These are phyloP conservation scores for Fomitopsis palustris DNA, from an alignment of 1,284 basidiomycete species.

Conservation along the genomic window DNA sequence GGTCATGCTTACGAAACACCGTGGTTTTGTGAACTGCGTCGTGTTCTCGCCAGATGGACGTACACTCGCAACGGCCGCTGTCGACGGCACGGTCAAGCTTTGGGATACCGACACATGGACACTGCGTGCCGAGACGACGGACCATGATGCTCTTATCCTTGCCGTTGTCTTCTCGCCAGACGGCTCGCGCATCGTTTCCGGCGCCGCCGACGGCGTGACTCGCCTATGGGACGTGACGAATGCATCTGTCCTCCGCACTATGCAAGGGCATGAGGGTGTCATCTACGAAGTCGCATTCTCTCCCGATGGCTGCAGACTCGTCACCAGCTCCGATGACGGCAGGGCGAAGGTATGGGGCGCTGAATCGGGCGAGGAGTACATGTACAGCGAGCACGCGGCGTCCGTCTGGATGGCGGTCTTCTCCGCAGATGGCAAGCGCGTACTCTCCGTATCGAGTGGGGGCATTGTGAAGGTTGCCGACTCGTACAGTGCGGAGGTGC, in stretches of 20 bases:
- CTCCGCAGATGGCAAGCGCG: slow-evolving; percentile 10
- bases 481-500: slow-evolving; percentile 14
- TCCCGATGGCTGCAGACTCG: slow-evolving; percentile 18
- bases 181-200: slow-evolving; percentile 16
- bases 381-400: slow-evolving; percentile 14
- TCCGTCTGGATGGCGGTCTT: slow-evolving; percentile 16
- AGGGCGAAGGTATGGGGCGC: slow-evolving; percentile 17
- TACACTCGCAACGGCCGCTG: slow-evolving; percentile 17
- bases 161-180: slow-evolving; percentile 16
- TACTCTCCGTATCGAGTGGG: slow-evolving; percentile 16
- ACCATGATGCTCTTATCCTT: slow-evolving; percentile 5
- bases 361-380: slow-evolving; percentile 16
- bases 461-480: slow-evolving; percentile 12
- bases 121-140: neutral
- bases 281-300: slow-evolving; percentile 21
- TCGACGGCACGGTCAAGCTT: slow-evolving; percentile 15
- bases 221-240: slow-evolving; percentile 18
- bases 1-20: slow-evolving; percentile 6
- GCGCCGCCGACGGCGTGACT: slow-evolving; percentile 16
- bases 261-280: slow-evolving; percentile 13
- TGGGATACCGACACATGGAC: slow-evolving; percentile 11
- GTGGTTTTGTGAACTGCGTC: slow-evolving; percentile 13
- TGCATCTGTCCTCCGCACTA: neutral
- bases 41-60: slow-evolving; percentile 19
- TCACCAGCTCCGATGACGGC: slow-evolving; percentile 22